phyloP scores from a whole-genome alignment of 2,329 filamentous ascomycete species.

The Ophiostoma montium region DNA sequence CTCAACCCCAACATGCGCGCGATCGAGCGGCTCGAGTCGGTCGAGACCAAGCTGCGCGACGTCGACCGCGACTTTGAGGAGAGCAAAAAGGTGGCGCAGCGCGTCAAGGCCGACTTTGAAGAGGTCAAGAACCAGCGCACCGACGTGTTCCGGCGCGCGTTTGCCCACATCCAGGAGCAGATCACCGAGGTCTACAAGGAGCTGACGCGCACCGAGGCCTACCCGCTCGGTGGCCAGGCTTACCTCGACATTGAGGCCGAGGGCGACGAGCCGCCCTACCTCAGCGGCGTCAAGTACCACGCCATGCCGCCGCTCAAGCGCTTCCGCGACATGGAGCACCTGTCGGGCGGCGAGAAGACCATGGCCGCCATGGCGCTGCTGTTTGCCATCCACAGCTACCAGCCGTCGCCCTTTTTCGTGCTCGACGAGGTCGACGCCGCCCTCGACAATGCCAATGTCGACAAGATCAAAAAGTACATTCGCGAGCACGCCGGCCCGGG shows the following conservation, averaged over 20 bases:
- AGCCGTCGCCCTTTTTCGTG: conserved; percentile 93
- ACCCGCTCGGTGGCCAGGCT: conserved; percentile 76
- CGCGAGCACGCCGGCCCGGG: conserved; percentile 85
- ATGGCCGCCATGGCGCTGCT: conserved; percentile 94
- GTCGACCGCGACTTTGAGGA: conserved; percentile 85
- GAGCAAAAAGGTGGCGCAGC: conserved; percentile 57
- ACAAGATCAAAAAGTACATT: conserved; percentile 93
- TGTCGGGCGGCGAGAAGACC: conserved; percentile 95
- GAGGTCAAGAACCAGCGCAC: conserved; percentile 68
- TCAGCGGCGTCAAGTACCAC: conserved; percentile 94
- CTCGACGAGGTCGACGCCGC: conserved; percentile 96
- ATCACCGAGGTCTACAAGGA: conserved; percentile 92
- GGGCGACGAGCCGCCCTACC: conserved; percentile 76
- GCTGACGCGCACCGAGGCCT: conserved; percentile 77
- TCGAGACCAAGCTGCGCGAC: conserved; percentile 66
- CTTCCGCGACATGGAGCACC: conserved; percentile 97
- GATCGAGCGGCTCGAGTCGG: conserved; percentile 76
- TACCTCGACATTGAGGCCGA: conserved; percentile 91
- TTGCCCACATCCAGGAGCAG: conserved; percentile 86
- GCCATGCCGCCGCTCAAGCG: conserved; percentile 97
- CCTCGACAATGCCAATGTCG: conserved; percentile 94
- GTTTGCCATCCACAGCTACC: conserved; percentile 93
- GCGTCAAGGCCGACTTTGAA: conserved; percentile 42
- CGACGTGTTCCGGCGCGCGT: conserved; percentile 90
- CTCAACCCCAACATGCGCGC: conserved; percentile 95